Evolutionary conservation across 176 grass and related monocot species (phyloP).

Genomic region (Canna indica): DNA sequence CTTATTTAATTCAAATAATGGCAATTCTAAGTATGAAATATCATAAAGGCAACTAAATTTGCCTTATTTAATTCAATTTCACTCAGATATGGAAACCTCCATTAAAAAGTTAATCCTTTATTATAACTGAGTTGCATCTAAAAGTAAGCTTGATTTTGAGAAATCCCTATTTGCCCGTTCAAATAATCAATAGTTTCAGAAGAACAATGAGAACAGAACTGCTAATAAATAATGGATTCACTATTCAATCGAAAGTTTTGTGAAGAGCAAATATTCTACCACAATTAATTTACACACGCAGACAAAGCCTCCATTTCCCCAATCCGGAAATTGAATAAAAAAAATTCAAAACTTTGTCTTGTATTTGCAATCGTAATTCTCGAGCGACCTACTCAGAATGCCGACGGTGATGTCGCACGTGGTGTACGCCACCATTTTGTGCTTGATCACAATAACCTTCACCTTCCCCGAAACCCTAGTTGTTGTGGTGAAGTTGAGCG

Average conservation of each 20-base stretch:
- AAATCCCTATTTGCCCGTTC: background rate
- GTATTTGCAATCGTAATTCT: constrained; percentile 35
- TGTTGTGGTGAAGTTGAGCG: constrained; percentile 24
- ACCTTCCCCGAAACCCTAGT: constrained; percentile 37
- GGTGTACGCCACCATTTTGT: constrained; percentile 32
- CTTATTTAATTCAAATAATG: too few relatives aligned
- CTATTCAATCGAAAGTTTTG: background rate
- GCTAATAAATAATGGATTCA: too few relatives aligned
- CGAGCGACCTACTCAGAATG: constrained; percentile 24
- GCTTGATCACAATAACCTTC: constrained; percentile 29
- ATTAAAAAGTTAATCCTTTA: too few relatives aligned
- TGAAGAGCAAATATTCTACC: background rate
- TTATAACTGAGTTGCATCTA: background rate
- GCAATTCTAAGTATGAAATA: too few relatives aligned
- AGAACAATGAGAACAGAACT: too few relatives aligned
- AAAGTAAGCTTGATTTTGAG: background rate
- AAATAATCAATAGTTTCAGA: background rate
- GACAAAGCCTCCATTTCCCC: background rate
- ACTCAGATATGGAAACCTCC: too few relatives aligned
- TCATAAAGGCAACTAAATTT: too few relatives aligned
- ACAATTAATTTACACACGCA: background rate
- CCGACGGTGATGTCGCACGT: constrained; percentile 27
- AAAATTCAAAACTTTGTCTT: constrained; percentile 32
- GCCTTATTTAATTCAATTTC: too few relatives aligned
- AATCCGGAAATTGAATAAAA: background rate